These are phyloP conservation scores for Coemansia sp. DNA, from an alignment of 192 early-diverging fungal genomes.

Conservation along the genomic window DNA sequence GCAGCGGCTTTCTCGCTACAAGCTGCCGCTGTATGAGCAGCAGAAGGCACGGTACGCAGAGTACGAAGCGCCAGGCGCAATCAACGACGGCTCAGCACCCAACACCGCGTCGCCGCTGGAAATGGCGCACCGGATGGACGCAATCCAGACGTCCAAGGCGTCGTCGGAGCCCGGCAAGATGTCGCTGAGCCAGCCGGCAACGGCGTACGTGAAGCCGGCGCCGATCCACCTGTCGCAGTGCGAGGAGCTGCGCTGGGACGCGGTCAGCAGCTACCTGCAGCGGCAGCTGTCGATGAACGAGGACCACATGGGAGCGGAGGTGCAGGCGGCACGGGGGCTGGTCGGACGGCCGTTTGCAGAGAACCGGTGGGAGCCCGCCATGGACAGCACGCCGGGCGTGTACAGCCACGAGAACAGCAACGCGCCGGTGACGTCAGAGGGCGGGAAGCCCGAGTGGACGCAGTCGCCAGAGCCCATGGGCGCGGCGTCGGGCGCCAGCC, in stretches of 20 bases:
- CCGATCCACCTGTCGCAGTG: constrained; percentile 34
- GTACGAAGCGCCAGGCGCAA: background rate
- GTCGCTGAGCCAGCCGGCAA: constrained; percentile 5
- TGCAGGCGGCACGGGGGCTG: constrained; percentile 26
- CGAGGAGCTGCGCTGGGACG: constrained; percentile 48
- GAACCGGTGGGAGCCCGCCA: background rate
- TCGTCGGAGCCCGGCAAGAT: background rate
- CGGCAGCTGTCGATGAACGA: constrained; percentile 35
- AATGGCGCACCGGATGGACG: constrained; percentile 6
- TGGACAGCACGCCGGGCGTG: constrained; percentile 10
- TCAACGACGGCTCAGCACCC: background rate
- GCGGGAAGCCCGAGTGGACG: constrained; percentile 24
- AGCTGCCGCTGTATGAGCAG: background rate
- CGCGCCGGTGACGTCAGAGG: constrained; percentile 19
- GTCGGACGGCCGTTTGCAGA: constrained; percentile 20
- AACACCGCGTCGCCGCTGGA: constrained; percentile 14
- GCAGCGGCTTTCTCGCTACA: constrained; percentile 32
- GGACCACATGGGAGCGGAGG: constrained; percentile 35
- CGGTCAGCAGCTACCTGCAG: constrained; percentile 33
- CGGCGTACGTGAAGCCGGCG: constrained; percentile 2
- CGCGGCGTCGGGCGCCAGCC: background rate
- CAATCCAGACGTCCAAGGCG: background rate
- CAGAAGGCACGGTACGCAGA: constrained; percentile 1
- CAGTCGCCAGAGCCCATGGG: constrained; percentile 12
- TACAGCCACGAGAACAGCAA: constrained; percentile 6